Evolutionary conservation across 2,329 filamentous ascomycete species (phyloP), one percentile per base, ranked within the genome.

Genomic region (Talaromyces amestolkiae): DNA sequence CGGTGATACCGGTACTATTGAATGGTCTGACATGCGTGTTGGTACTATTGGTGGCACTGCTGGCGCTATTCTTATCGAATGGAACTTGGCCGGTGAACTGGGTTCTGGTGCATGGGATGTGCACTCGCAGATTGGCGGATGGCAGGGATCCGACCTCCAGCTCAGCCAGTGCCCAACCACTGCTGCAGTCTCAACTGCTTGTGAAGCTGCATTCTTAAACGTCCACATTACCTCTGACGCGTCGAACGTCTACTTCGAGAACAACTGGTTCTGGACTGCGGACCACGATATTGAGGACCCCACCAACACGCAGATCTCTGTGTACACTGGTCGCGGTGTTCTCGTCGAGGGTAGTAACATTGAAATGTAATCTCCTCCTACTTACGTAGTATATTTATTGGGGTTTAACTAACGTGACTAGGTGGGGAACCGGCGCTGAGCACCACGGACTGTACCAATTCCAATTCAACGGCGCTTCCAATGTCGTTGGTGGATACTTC

Each of bases 1-100:
- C 0, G 89, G 89, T 3, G 86, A 92, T 33, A 75, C 75, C 8
- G 91, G 91, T 6, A 81, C 80, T 11, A 81, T 93, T 19, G 90
- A 93, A 75, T 87, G 89, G 81, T 87, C 85, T 6, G 91, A 93
- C 73, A 86, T 91, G 72, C 84, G 93, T 59, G 81, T 93, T 15
- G 87, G 87, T 63, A 91, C 89, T 0, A 83, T 86, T 64, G 91
- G 90, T 1, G 78, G 87, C 33, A 83, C 87, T 10, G 82, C 87
- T 1, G 91, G 91, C 6, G 91, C 90, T 1, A 82, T 89, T 11
- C 79, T 92, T 6, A 86, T 93, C 66, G 84, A 93, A 72, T 93
- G 88, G 82, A 93, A 93, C 74, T 79, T 93, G n/a, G 80, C 80
- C 35, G 82, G 83, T 3, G 80, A 80, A 7, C 67, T 69, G 43